Conservation (phyloP, 2,329 filamentous ascomycete species). For the Aspergillus ruber region DNA sequence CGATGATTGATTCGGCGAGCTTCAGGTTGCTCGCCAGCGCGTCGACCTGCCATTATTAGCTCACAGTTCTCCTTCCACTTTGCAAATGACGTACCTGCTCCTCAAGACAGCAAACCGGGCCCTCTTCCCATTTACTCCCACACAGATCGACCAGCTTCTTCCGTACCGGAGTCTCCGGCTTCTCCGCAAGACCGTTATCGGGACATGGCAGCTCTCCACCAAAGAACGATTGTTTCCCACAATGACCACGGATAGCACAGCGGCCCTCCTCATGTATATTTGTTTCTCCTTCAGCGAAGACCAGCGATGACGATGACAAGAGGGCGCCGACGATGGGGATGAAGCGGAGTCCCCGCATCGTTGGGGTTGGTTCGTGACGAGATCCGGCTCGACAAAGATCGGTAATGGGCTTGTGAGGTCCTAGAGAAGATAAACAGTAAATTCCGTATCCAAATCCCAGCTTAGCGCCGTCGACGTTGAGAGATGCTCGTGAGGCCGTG, state of each 20-base stretch:
- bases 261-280: constrained; percentile 74
- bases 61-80: neutral
- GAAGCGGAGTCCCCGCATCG: constrained; percentile 27
- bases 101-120: constrained; percentile 75
- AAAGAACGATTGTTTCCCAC: constrained; percentile 85
- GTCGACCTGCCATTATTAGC: constrained; percentile 55
- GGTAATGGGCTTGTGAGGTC: neutral
- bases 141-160: constrained; percentile 78
- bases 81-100: constrained; percentile 54
- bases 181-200: constrained; percentile 75
- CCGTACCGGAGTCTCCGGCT: constrained; percentile 65
- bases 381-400: neutral
- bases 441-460: too few relatives aligned
- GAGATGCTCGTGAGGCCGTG: neutral
- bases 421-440: neutral
- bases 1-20: constrained; percentile 80
- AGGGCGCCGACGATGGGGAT: constrained; percentile 22
- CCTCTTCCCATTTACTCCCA: constrained; percentile 76
- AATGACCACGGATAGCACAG: constrained; percentile 85
- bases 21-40: constrained; percentile 76
- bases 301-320: constrained; percentile 17
- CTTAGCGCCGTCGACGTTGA: neutral
- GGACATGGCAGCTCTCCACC: constrained; percentile 84
- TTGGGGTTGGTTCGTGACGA: constrained; percentile 4
- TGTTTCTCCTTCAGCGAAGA: constrained; percentile 28